Percentiles rank a stretch among this genome's conserved stretches.
phyloP scores from a whole-genome alignment of 495 filamentous ascomycete genomes.

The Penicillium lividum region DNA sequence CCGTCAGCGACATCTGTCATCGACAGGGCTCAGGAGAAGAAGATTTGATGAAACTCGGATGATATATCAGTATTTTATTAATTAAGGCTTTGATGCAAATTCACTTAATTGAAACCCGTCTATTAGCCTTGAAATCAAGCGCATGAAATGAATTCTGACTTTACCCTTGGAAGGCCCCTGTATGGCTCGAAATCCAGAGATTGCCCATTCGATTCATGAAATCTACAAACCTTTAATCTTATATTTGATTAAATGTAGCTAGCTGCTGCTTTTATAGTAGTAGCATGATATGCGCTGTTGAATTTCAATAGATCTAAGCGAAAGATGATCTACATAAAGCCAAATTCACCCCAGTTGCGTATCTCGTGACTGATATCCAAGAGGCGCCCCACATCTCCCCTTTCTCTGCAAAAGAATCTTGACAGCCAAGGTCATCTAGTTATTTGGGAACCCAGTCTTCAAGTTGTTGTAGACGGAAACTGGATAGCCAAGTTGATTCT shows the following conservation, averaged over 20 bases:
- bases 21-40: neutral
- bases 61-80: too few species aligned
- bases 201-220: too few species aligned
- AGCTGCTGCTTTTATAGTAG: neutral
- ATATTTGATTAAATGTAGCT: neutral
- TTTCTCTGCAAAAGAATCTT: neutral
- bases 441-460: constrained; percentile 24
- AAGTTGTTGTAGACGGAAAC: constrained; percentile 37
- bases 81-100: too few species aligned
- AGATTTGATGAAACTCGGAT: too few species aligned
- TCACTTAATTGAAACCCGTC: too few species aligned
- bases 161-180: too few species aligned
- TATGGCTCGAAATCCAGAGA: too few species aligned
- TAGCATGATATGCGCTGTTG: neutral
- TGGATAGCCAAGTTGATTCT: constrained; percentile 38
- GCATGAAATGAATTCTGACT: too few species aligned
- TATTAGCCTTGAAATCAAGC: too few species aligned
- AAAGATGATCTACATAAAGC: constrained; percentile 2
- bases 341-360: neutral
- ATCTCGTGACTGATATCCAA: neutral
- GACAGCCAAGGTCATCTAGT: neutral
- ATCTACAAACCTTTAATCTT: neutral
- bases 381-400: neutral
- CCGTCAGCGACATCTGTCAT: constrained; percentile 20
- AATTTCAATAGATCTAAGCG: constrained; percentile 3